Evolutionary conservation across 1,284 basidiomycete genomes (phyloP), one percentile per base, ranked within the genome.

Genomic region (Anthracocystis setariae): DNA sequence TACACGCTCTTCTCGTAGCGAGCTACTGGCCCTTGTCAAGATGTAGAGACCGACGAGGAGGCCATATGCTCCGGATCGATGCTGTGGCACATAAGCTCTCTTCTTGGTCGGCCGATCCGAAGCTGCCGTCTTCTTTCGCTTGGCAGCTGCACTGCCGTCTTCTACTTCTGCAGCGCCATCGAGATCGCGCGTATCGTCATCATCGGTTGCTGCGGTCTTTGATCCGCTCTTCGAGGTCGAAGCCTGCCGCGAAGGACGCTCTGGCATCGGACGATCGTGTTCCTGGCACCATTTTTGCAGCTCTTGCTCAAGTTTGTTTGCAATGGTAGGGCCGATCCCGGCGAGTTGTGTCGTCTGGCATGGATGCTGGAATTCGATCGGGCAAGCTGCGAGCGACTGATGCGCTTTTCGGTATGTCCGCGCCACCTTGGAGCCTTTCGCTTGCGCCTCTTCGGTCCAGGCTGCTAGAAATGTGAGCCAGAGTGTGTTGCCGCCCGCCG

Each of bases 41-140:
- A 72, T 52, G 45, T 59, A 79, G 8, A 82, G 62, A 0, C 76
- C 80, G 5, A 82, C 69, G 10, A 82, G 64, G 4, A 82, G 73
- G 5, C 80, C 81, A 54, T 80, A 79, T 17, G 73, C 79, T 2
- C 81, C 81, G 0, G 79, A 77, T 3, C 81, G 77, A 21, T 59
- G 68, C 33, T 73, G 74, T 9, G 81, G 81, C 10, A 82, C 61
- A 29, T 81, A 82, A 20, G 66, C 60, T 15, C 62, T 43, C 23
- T 79, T 81, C 35, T 69, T 60, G n/a, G 58, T 46, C 40, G 40
- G 43, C 8, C 61, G 49, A 48, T 57, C 63, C 42, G 55, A 55
- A 24, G 56, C 33, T 39, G 32, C 46, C 24, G 47, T 15, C 18
- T 58, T 58, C 20, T 56, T 63, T n/a, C 56, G 25, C 23, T 59